Conservation (phyloP, 2,329 filamentous ascomycete genomes). For the Aspergillus nomiae region DNA sequence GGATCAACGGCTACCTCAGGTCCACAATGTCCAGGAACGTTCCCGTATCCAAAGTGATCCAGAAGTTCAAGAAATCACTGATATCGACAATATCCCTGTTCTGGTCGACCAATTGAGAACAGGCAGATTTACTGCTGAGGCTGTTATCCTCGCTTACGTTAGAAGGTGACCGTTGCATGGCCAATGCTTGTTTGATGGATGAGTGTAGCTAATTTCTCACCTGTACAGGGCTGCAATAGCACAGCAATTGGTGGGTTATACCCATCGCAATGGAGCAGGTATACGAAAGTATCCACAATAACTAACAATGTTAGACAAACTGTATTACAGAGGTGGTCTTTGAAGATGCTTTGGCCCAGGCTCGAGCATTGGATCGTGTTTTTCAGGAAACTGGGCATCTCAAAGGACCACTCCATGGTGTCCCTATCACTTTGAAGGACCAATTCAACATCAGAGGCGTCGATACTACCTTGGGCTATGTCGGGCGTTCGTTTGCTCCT, state of each 20-base stretch:
- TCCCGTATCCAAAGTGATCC: slow-evolving; percentile 26
- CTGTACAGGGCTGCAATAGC: slow-evolving; percentile 29
- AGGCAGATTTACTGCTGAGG: slow-evolving; percentile 31
- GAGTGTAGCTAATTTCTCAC: not conserved
- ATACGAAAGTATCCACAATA: not conserved
- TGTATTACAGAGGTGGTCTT: slow-evolving; percentile 41
- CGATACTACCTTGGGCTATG: slow-evolving; percentile 62
- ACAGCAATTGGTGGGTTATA: slow-evolving; percentile 28
- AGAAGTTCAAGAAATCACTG: slow-evolving; percentile 30
- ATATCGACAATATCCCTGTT: slow-evolving; percentile 30
- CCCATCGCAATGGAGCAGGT: not conserved
- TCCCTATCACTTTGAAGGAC: slow-evolving; percentile 62
- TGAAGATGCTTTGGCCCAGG: slow-evolving; percentile 35
- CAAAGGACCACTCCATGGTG: slow-evolving; percentile 55
- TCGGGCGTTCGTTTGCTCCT: slow-evolving; percentile 52
- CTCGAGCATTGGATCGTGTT: slow-evolving; percentile 31
- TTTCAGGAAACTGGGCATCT: slow-evolving; percentile 38
- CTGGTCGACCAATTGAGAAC: slow-evolving; percentile 24
- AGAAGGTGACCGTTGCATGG: slow-evolving; percentile 27
- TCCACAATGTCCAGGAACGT: slow-evolving; percentile 26
- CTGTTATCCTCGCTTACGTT: slow-evolving; percentile 35
- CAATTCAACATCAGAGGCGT: slow-evolving; percentile 62
- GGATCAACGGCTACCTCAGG: slow-evolving; percentile 23
- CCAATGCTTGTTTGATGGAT: not conserved
- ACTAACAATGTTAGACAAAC: slow-evolving; percentile 31